Evolutionary conservation across 2,329 filamentous ascomycete species (phyloP).

Genomic region (Xylariaceae sp.): DNA sequence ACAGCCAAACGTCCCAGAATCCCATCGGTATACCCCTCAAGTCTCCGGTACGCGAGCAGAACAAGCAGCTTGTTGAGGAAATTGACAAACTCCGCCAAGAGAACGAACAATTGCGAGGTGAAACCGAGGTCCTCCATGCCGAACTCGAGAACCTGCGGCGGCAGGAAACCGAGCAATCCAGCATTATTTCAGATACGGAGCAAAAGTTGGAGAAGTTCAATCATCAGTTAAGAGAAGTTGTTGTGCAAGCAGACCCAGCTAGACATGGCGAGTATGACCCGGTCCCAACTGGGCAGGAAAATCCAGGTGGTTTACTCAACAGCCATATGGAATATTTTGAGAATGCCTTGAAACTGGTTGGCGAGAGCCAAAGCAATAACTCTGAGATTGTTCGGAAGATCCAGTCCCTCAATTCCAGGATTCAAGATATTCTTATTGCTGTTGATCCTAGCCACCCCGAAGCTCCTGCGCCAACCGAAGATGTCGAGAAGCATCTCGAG

Average conservation of each 20-base stretch:
- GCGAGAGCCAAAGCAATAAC: constrained; percentile 46
- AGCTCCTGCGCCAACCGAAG: constrained; percentile 53
- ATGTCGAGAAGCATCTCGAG: constrained; percentile 60
- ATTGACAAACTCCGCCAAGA: constrained; percentile 43
- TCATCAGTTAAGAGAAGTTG: constrained; percentile 58
- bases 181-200: constrained; percentile 57
- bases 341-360: constrained; percentile 56
- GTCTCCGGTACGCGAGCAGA: constrained; percentile 51
- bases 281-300: constrained; percentile 38
- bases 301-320: constrained; percentile 44
- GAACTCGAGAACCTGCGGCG: constrained; percentile 36
- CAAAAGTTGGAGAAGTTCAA: constrained; percentile 64
- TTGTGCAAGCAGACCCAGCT: constrained; percentile 57
- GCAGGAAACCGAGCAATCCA: constrained; percentile 37
- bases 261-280: constrained; percentile 43
- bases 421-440: constrained; percentile 53
- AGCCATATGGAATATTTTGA: constrained; percentile 67
- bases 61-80: constrained; percentile 45
- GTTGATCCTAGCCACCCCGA: constrained; percentile 47
- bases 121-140: constrained; percentile 32
- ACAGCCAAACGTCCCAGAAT: constrained; percentile 33
- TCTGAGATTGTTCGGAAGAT: constrained; percentile 51
- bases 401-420: constrained; percentile 56
- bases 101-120: constrained; percentile 36
- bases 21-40: constrained; percentile 55